Evolutionary conservation across 495 filamentous ascomycete species (phyloP).

Genomic region (Xylaria curta): DNA sequence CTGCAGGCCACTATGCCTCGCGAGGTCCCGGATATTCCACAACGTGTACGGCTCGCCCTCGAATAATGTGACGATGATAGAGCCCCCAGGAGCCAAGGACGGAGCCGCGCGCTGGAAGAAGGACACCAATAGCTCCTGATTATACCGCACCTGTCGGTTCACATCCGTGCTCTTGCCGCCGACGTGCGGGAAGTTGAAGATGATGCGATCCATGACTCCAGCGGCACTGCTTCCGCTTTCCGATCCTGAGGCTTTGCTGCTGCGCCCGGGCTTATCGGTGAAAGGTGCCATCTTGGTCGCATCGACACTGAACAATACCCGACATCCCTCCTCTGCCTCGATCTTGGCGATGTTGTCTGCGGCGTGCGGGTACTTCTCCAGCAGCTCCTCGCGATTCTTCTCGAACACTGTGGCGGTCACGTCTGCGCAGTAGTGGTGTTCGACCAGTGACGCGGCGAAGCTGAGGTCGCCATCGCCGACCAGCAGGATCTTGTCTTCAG

Average conservation of each 20-base stretch:
- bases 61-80: constrained; percentile 86
- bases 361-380: constrained; percentile 80
- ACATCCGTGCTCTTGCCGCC: constrained; percentile 91
- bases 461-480: constrained; percentile 96
- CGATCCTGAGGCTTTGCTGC: background rate
- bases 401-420: constrained; percentile 64
- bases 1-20: constrained; percentile 74
- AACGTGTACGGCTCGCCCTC: constrained; percentile 92
- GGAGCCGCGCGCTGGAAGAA: constrained; percentile 72
- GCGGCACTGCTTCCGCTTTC: constrained; percentile 38
- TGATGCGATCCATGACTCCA: constrained; percentile 72
- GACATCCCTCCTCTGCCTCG: constrained; percentile 46
- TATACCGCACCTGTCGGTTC: constrained; percentile 89
- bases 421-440: constrained; percentile 70
- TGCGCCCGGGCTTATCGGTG: constrained; percentile 34
- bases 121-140: constrained; percentile 84
- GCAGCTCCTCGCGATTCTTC: constrained; percentile 52
- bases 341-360: constrained; percentile 64
- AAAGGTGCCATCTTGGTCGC: constrained; percentile 70
- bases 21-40: constrained; percentile 92
- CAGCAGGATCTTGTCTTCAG: constrained; percentile 75
- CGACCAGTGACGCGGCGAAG: constrained; percentile 77
- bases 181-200: constrained; percentile 97
- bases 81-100: constrained; percentile 57
- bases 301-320: constrained; percentile 74